Conservation (phyloP, 2,329 filamentous ascomycete genomes). For the Chaetomium sp. region DNA sequence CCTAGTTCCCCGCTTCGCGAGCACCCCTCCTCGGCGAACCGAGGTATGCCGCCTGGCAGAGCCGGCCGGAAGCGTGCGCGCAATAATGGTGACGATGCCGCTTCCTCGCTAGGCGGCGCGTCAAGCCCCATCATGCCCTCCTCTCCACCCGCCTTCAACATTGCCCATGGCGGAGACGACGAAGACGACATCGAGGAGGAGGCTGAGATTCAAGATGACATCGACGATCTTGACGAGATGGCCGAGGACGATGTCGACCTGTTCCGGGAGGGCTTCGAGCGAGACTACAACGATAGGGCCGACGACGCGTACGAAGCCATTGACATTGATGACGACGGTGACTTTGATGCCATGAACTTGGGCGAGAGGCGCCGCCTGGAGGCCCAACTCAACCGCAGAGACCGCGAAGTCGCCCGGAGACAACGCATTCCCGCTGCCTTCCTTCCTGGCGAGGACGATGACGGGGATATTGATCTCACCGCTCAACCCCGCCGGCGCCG, state of each 20-base stretch:
- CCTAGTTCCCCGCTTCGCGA: slow-evolving; percentile 79
- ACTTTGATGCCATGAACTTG: slow-evolving; percentile 70
- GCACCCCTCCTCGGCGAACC: slow-evolving; percentile 81
- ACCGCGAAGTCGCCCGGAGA: slow-evolving; percentile 68
- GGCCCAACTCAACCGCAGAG: slow-evolving; percentile 70
- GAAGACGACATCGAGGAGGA: slow-evolving; percentile 74
- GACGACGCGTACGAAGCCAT: slow-evolving; percentile 70
- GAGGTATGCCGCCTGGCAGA: slow-evolving; percentile 58
- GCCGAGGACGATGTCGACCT: slow-evolving; percentile 80
- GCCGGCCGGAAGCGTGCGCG: slow-evolving; percentile 59
- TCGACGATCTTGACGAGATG: slow-evolving; percentile 78
- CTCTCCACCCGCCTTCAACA: slow-evolving; percentile 63
- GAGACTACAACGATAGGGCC: slow-evolving; percentile 69
- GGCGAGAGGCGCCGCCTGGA: slow-evolving; percentile 71
- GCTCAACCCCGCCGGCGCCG: slow-evolving; percentile 82
- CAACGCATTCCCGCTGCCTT: slow-evolving; percentile 72
- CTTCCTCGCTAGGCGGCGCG: slow-evolving; percentile 52
- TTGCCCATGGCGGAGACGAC: slow-evolving; percentile 68
- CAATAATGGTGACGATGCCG: slow-evolving; percentile 53
- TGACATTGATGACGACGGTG: slow-evolving; percentile 75
- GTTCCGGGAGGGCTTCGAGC: slow-evolving; percentile 72
- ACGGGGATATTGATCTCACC: slow-evolving; percentile 80
- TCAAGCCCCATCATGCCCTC: slow-evolving; percentile 67
- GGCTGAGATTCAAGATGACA: slow-evolving; percentile 69
- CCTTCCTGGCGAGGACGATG: slow-evolving; percentile 79